Evolutionary conservation across 2,329 filamentous ascomycete species (phyloP).

Genomic region (Talaromyces funiculosus): DNA sequence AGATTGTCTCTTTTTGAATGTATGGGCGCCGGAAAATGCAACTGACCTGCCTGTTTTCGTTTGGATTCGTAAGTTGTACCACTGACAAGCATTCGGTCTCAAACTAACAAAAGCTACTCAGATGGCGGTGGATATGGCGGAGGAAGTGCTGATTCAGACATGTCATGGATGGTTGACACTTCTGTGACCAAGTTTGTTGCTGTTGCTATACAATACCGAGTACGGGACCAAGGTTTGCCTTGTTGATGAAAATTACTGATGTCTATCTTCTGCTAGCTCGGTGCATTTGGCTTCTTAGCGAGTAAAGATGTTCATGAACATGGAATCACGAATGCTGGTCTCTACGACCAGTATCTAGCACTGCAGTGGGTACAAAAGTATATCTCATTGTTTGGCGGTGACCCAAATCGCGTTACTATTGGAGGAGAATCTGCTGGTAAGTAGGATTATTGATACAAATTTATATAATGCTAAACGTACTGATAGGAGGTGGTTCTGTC

Average conservation of each 20-base stretch:
- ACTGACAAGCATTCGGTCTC: no score
- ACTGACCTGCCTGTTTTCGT: slow-evolving; percentile 28
- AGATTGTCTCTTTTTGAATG: slow-evolving; percentile 34
- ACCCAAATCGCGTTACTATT: slow-evolving; percentile 46
- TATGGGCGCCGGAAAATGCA: slow-evolving; percentile 25
- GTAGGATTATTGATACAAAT: neutral
- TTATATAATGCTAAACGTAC: neutral
- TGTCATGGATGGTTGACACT: slow-evolving; percentile 38
- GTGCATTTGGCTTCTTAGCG: slow-evolving; percentile 40
- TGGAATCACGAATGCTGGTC: slow-evolving; percentile 43
- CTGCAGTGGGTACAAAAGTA: slow-evolving; percentile 54
- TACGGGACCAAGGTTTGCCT: slow-evolving; percentile 19
- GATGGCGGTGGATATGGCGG: slow-evolving; percentile 31
- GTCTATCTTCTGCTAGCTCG: neutral
- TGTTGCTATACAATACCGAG: slow-evolving; percentile 47
- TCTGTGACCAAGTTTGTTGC: slow-evolving; percentile 44
- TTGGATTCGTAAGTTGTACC: slow-evolving; percentile 20
- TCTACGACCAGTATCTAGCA: slow-evolving; percentile 52
- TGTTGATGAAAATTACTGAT: neutral
- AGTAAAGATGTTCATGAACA: slow-evolving; percentile 37
- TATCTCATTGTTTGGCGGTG: slow-evolving; percentile 52
- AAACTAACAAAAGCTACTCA: neutral
- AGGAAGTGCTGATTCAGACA: slow-evolving; percentile 33
- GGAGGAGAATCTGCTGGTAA: slow-evolving; percentile 47
- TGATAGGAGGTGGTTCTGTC: slow-evolving; percentile 27